Base-by-base conservation (phyloP, 441 rosid species). In the Jatropha multifida region DNA sequence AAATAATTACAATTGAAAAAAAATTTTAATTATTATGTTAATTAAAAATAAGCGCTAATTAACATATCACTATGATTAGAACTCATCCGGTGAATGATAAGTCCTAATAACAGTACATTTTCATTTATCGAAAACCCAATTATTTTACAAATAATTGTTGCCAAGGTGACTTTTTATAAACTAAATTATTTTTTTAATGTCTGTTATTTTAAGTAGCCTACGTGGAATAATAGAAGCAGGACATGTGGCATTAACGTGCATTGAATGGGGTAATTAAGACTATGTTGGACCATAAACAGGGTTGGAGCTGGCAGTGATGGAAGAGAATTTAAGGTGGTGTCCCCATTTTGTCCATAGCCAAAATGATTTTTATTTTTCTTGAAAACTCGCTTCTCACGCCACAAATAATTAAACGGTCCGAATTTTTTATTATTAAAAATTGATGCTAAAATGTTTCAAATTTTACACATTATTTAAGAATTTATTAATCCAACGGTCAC, bases 231-330 rank as follows among this genome's bases (percentile, higher is more conserved):
- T 78, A 51, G 12, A 68, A 73, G 9, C 0, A 55, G 7, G 76
- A 85, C 86, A 86, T 72, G 77, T 78, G 83, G 73, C 72, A 48
- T 51, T 55, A 46, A 49, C 14, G 32, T 63, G 14, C 85, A 87
- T 81, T 90, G 49, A 86, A 84, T 82, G 74, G 71, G 82, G 78
- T 48, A 65, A 87, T 87, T 83, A 87, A 90, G 81, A 80, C 82
- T 75, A 65, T 78, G 87, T 81, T 85, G 95, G 94, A 86, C 94
- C 90, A 86, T 86, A 70, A 69, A 77, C 78, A 74, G 81, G 78
- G 86, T 81, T 72, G 81, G 83, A 85, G 92, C 86, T 85, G 89
- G 85, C 94, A 89, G 54, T 78, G 82, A 82, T 83, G 79, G 78
- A 86, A 65, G 58, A 77, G 87, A 85, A 86, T 84, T 87, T 80